Base-by-base conservation (phyloP, 2,329 filamentous ascomycete genomes). In the Cryphonectria parasitica region DNA sequence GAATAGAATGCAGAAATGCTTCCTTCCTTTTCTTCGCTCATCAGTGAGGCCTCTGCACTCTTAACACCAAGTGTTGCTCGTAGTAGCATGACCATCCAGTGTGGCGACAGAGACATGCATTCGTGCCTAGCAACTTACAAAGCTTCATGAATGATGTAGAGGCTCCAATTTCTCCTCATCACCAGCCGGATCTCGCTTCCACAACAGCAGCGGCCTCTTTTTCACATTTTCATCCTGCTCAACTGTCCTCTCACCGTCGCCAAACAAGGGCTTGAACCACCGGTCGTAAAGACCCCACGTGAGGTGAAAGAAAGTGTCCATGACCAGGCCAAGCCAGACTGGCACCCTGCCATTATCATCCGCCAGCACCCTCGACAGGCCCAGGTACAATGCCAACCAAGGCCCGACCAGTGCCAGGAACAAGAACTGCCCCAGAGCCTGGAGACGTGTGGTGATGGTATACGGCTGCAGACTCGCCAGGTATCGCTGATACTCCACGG, bases 161-260 rank as follows among this genome's bases (percentile, higher is more conserved):
- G 70, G 49, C 22, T n/a, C 36, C 15, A 43, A 1, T 58, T 70
- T 73, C 64, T 74, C 74, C n/a, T 73, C 73, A 17, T 74, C 70
- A 36, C 22, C n/a, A 17, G 62, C 5, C n/a, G 19, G 49, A 10
- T 41, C 70, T 74, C 52, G 65, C 54, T 8, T 66, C 6, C 25
- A 17, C 15, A 58, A 15, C 25, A 58, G 54, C 28, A 58, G 28
- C 54, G 25, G 28, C 54, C 28, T 34, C 2, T 28, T 13, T 15
- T 58, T 19, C 4, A 13, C 25, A 73, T 43, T 10, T 45, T 41
- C n/a, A 17, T 62, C 56, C 64, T 68, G 28, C 19, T 63, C 58
- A 7, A 64, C 60, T 43, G 89, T 90, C 75, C 87, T 88, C 84
- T 98, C 95, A 0, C 96, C 96, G 77, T 98, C 92, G 0, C 95